Base-by-base conservation (phyloP, 257 asterid genomes). In the Fraxinus americana region DNA sequence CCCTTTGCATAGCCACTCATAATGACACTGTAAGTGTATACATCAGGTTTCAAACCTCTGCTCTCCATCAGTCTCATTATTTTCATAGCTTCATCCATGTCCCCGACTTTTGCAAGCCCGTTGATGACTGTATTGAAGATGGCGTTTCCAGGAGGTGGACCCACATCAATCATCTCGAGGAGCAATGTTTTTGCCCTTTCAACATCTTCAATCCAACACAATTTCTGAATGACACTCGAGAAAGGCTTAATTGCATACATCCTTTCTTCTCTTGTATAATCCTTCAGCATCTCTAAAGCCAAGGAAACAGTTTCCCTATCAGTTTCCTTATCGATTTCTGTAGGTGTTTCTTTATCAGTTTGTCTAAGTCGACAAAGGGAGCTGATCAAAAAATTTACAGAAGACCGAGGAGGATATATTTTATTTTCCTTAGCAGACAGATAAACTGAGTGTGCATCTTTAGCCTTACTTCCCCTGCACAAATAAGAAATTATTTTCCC, bases 21-120 rank as follows among this genome's bases (percentile, higher is more conserved):
- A 66, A 95, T 82, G 79, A 90, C 96, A 77, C 82, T 82, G 71
- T 91, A 95, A 43, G 97, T 89, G 88, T 87, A 93, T 8, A 93
- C 84, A 81, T 90, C 99, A 10, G 97, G 97, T 82, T 91, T 90
- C 70, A 95, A 85, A 80, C 99, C 98, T 77, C 96, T 85, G 68
- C 52, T 84, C 89, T 90, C 90, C 94, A 93, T 90, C 80, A 88
- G 67, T 52, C 82, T 82, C 88, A 81, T 72, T 38, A 85, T 66
- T 32, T 82, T 83, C 80, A 36, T 41, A 12, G 99, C 92, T 81
- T 86, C 99, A 48, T 84, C 89, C 88, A 85, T 80, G 34, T 90
- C 90, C 23, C 91, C 94, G 4, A 48, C 75, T 83, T 89, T 95
- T 76, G 92, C 74, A 67, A 92, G 92, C 66, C 89, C 91, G 14